Evolutionary conservation across 768 basidiomycete genomes (phyloP).

Genomic region (Leccinum fibrillosum): DNA sequence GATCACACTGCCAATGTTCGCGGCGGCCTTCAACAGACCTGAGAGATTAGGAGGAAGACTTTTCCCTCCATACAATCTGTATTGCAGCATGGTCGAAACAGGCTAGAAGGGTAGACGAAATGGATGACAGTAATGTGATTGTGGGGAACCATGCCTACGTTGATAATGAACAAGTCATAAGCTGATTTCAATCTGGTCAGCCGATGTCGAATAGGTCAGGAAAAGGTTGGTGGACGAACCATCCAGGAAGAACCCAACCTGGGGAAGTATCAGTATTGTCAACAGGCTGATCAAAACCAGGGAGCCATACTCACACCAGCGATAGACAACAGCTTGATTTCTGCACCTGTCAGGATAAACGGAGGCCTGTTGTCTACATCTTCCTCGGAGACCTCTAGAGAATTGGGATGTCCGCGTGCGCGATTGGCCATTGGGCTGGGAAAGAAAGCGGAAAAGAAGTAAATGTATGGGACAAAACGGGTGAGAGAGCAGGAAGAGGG

Average conservation of each 20-base stretch:
- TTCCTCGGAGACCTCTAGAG: slow-evolving; percentile 29
- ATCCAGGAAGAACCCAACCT: slow-evolving; percentile 73
- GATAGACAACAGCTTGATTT: slow-evolving; percentile 60
- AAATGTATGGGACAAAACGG: neutral
- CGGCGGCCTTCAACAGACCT: slow-evolving; percentile 63
- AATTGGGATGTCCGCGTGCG: neutral
- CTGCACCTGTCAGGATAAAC: slow-evolving; percentile 40
- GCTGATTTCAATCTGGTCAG: slow-evolving; percentile 37
- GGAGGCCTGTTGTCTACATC: slow-evolving; percentile 34
- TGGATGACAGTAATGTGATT: neutral
- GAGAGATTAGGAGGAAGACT: slow-evolving; percentile 52
- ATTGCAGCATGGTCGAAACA: slow-evolving; percentile 66
- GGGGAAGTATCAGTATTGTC: neutral
- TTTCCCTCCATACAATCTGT: slow-evolving; percentile 52
- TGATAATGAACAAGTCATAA: slow-evolving; percentile 71
- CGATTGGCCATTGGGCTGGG: slow-evolving; percentile 10
- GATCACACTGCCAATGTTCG: slow-evolving; percentile 72
- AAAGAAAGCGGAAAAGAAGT: neutral
- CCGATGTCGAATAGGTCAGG: neutral
- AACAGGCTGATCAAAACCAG: neutral
- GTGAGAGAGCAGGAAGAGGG: neutral
- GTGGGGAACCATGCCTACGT: slow-evolving; percentile 36
- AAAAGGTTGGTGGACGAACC: slow-evolving; percentile 37
- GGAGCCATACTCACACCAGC: slow-evolving; percentile 45
- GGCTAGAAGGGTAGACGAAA: slow-evolving; percentile 37